Evolutionary conservation across 2,329 filamentous ascomycete species (phyloP), one percentile per base, ranked within the genome.

Genomic region (Hypoxylon sp.): DNA sequence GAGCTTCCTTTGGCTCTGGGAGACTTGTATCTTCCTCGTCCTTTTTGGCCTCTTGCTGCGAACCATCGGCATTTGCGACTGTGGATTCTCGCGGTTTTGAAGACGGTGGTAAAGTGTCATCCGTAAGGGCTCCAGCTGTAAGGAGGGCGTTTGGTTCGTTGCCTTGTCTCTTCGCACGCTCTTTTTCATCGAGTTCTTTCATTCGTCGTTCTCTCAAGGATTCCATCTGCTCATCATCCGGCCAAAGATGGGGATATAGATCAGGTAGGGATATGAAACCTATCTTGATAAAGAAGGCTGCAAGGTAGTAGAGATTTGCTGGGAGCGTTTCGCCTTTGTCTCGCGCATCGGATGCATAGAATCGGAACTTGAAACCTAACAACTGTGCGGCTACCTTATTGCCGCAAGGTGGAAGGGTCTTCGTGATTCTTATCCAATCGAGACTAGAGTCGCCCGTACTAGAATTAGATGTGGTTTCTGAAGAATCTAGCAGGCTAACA

Each of bases 361-460:
- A 99, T 13, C 93, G 92, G 55, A 99, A 87, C 80, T 99, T 99
- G 85, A 99, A 99, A 3, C 96, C 96, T 13, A 99, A 89, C 2
- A 99, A 86, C 78, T 98, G 96, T 30, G 97, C 97, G 0, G 96
- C 96, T 65, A 97, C 93, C 46, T 91, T 89, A 77, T 98, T 99
- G 30, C 97, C 96, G 30, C 87, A 85, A 1, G 94, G 93, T 3
- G 94, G 94, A 2, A 96, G 81, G 0, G 93, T 97, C 61, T 90
- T 91, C 2, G 95, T 98, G 65, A 88, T 84, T 69, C 89, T 86
- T 73, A 97, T 93, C 93, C 94, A 98, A 72, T 91, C 79, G 14
- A 79, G 77, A 46, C 77, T 76, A 2, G 77, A 75, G 38, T 79
- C 80, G 41, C 77, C 75, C 2, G 68, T 38, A 36, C 84, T 85